These are phyloP conservation scores for Pythium pyrilobum DNA, from an alignment of 352 stramenopile species.

Conservation along the genomic window DNA sequence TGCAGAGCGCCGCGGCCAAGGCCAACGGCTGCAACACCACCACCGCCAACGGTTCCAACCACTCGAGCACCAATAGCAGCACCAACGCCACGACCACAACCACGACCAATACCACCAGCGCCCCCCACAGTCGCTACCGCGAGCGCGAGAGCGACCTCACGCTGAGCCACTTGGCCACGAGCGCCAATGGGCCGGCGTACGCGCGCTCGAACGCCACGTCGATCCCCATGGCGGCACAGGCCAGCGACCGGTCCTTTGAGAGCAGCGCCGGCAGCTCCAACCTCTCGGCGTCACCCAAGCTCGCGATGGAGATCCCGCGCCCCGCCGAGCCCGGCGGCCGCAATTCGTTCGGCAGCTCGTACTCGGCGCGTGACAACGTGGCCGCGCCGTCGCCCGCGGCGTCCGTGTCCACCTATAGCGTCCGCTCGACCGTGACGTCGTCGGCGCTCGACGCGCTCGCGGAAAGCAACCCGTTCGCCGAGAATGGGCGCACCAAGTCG, in stretches of 20 bases:
- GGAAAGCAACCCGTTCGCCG: slow-evolving; percentile 43
- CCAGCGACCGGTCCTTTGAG: slow-evolving; percentile 8
- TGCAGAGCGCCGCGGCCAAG: slow-evolving; percentile 14
- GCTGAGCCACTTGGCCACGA: slow-evolving; percentile 13
- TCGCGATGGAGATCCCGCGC: slow-evolving; percentile 52
- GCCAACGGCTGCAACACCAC: background rate
- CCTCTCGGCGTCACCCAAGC: slow-evolving; percentile 34
- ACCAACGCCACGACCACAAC: background rate
- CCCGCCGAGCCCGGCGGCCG: slow-evolving; percentile 2
- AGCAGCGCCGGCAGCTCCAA: slow-evolving; percentile 9
- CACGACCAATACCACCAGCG: background rate
- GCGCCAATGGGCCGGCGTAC: background rate
- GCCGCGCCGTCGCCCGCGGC: background rate
- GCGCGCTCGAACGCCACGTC: background rate
- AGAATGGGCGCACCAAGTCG: slow-evolving; percentile 64
- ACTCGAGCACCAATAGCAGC: background rate
- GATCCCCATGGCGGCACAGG: background rate
- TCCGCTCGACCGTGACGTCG: slow-evolving; percentile 16
- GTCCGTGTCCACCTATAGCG: slow-evolving; percentile 19
- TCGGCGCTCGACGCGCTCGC: slow-evolving; percentile 21
- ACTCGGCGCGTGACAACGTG: background rate
- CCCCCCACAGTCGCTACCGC: slow-evolving; percentile 3
- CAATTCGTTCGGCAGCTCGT: slow-evolving; percentile 12
- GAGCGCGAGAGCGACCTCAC: slow-evolving; percentile 21
- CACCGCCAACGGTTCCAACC: background rate